Evolutionary conservation across 192 early-diverging fungal species (phyloP).

Genomic region (Linnemannia schmuckeri): DNA sequence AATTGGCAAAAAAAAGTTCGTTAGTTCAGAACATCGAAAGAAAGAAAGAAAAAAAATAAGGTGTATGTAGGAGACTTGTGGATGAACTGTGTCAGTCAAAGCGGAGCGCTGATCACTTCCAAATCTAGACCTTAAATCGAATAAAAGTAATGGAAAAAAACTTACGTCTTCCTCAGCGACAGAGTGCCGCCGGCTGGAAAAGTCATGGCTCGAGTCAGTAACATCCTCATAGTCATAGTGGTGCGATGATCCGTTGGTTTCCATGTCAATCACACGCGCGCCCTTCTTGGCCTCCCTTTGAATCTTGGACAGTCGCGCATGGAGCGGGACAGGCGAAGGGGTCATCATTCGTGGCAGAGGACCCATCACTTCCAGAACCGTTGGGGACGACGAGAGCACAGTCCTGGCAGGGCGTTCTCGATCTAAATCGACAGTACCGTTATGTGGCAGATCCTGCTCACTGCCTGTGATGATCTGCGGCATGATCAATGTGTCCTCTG

Average conservation of each 20-base stretch:
- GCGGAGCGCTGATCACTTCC: not conserved
- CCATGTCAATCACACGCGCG: slow-evolving; percentile 48
- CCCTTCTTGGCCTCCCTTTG: slow-evolving; percentile 42
- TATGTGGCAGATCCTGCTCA: slow-evolving; percentile 28
- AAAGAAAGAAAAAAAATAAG: not conserved
- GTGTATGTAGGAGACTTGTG: not conserved
- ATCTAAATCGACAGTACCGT: not conserved
- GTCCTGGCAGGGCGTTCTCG: not conserved
- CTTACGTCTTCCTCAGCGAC: slow-evolving; percentile 55
- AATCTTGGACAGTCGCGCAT: slow-evolving; percentile 46
- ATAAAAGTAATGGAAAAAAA: not conserved
- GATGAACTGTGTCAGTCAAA: not conserved
- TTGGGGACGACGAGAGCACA: slow-evolving; percentile 24
- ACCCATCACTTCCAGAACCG: slow-evolving; percentile 19
- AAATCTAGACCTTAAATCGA: not conserved
- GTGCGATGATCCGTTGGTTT: slow-evolving; percentile 37
- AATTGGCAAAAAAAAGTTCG: not conserved
- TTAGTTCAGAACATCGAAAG: not conserved
- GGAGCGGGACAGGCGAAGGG: slow-evolving; percentile 46
- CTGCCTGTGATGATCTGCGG: slow-evolving; percentile 30
- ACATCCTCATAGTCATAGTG: slow-evolving; percentile 55
- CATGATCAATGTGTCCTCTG: slow-evolving; percentile 48
- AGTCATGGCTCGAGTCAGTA: slow-evolving; percentile 47
- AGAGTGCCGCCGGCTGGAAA: slow-evolving; percentile 52
- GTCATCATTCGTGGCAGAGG: slow-evolving; percentile 42